Evolutionary conservation across 495 filamentous ascomycete genomes (phyloP).

Genomic region (Tuber aestivum): DNA sequence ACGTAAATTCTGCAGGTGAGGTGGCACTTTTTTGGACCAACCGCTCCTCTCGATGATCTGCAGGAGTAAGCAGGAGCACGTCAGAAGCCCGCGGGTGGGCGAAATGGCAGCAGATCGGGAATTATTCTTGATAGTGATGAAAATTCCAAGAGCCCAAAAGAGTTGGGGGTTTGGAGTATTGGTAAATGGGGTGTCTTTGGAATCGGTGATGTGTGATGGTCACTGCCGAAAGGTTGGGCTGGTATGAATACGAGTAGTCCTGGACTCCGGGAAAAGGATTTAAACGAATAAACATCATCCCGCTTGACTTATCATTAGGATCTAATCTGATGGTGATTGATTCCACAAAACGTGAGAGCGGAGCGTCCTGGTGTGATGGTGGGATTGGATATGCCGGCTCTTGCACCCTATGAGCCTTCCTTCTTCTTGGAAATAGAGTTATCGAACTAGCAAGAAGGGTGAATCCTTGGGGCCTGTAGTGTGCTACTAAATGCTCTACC

Average conservation of each 20-base stretch:
- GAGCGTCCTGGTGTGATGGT: neutral
- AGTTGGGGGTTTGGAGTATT: neutral
- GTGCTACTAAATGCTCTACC: neutral
- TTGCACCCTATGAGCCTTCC: neutral
- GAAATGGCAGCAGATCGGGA: neutral
- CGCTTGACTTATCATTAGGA: neutral
- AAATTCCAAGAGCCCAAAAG: neutral
- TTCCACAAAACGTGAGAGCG: neutral
- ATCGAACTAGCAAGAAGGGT: neutral
- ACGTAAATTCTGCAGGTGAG: neutral
- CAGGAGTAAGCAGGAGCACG: neutral
- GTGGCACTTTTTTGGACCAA: neutral
- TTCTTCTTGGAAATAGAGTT: neutral
- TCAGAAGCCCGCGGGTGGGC: neutral
- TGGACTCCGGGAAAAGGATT: neutral
- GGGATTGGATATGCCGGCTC: neutral
- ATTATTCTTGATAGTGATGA: neutral
- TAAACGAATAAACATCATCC: neutral
- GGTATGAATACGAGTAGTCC: no score
- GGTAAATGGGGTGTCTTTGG: neutral
- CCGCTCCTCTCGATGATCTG: neutral
- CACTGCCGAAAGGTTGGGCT: neutral
- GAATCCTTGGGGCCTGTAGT: neutral
- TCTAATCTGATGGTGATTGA: neutral
- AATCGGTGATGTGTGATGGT: neutral